Conservation (phyloP, 305 asterid genomes). For the Euphrasia arctica region DNA sequence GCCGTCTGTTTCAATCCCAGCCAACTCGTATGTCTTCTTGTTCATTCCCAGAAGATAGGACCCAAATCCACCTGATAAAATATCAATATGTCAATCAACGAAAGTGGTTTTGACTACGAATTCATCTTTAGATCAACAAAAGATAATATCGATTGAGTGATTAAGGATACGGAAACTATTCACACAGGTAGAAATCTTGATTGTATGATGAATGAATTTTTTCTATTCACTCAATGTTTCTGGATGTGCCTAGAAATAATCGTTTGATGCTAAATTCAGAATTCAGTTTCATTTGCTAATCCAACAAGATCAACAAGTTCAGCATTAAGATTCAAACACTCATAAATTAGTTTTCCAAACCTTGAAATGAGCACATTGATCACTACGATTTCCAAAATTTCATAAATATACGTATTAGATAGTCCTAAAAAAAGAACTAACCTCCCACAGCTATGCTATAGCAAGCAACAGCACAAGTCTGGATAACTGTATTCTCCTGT, state of each 20-base stretch:
- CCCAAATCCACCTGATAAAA: conserved; percentile 60
- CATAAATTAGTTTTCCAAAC: not conserved
- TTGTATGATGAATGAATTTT: not conserved
- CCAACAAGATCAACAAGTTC: not conserved
- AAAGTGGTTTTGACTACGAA: not conserved
- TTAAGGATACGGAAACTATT: not conserved
- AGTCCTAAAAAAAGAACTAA: not conserved
- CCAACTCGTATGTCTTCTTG: conserved; percentile 53
- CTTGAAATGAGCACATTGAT: not conserved
- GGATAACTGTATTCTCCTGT: conserved; percentile 74
- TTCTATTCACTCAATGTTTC: not conserved
- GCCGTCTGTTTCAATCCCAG: conserved; percentile 28
- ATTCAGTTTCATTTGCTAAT: not conserved
- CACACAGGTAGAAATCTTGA: not conserved
- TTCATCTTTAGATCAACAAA: not conserved
- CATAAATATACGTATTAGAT: not conserved
- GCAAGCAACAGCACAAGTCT: conserved; percentile 71
- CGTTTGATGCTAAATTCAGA: not conserved
- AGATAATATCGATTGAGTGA: not conserved
- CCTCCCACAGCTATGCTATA: conserved; percentile 72
- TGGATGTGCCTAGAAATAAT: not conserved
- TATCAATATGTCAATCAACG: not conserved
- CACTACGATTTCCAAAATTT: not conserved
- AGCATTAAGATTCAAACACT: not conserved
- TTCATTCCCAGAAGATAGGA: conserved; percentile 66